These are phyloP conservation scores for Elsinoe australis DNA, from an alignment of 2,329 filamentous ascomycete species.

Conservation along the genomic window DNA sequence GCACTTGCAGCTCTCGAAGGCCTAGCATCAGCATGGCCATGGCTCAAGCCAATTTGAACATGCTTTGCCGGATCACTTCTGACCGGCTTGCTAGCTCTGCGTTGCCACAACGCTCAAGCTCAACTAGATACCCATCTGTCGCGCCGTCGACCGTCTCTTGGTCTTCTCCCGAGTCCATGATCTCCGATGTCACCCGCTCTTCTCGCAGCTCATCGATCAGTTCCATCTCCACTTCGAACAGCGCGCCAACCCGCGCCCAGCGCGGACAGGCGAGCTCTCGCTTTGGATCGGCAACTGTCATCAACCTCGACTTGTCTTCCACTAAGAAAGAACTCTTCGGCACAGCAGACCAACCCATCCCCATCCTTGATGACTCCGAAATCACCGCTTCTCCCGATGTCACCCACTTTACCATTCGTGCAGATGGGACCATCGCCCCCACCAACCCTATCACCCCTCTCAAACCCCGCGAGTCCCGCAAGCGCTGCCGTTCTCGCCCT, in stretches of 20 bases:
- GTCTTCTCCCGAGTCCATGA: conserved; percentile 53
- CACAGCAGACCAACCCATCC: conserved; percentile 24
- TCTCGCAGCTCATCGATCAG: conserved; percentile 50
- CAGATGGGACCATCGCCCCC: conserved; percentile 2
- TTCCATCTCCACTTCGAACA: conserved; percentile 40
- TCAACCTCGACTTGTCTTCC: conserved; percentile 21
- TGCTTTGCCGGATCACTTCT: conserved; percentile 48
- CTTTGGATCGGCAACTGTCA: conserved; percentile 38
- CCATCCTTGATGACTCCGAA: conserved; percentile 28
- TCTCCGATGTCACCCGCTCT: conserved; percentile 51
- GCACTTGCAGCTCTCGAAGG: conserved; percentile 45
- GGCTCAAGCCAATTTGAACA: conserved; percentile 49
- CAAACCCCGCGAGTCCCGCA: conserved; percentile 23
- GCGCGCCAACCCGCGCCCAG: conserved; percentile 46
- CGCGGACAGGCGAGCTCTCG: conserved; percentile 46
- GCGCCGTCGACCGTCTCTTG: conserved; percentile 44
- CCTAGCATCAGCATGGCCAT: conserved; percentile 54
- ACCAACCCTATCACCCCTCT: conserved; percentile 5
- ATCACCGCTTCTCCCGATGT: conserved; percentile 27
- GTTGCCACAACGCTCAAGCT: conserved; percentile 43
- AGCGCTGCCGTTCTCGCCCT: conserved; percentile 28
- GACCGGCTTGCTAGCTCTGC: conserved; percentile 40
- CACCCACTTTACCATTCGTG: conserved; percentile 26
- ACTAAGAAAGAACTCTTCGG: conserved; percentile 25
- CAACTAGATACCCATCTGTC: conserved; percentile 26